A percentile compares a stretch with the other conserved stretches of the same genome.
Evolutionary conservation across 169 alveolate species (phyloP).

Genomic region (Sarcocystis neurona): DNA sequence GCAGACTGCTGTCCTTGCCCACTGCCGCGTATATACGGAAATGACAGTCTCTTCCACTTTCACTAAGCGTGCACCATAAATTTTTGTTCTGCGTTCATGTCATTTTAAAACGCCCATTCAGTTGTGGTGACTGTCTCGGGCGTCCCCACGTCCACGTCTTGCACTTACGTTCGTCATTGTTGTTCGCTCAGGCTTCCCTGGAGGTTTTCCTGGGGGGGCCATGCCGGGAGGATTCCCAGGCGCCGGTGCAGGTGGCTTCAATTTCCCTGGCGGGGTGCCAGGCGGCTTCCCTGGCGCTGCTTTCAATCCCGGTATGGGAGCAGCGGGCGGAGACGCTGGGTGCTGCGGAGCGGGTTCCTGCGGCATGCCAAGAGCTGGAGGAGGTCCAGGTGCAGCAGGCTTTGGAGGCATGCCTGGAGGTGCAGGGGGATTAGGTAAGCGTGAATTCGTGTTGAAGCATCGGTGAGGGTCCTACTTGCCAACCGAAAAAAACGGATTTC

Average conservation of each 20-base stretch:
- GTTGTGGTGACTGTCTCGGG: too few relatives aligned
- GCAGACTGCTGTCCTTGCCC: too few relatives aligned
- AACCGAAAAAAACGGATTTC: neutral
- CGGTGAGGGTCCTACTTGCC: neutral
- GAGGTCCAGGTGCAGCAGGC: constrained; percentile 74
- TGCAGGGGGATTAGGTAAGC: neutral
- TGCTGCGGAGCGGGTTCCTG: constrained; percentile 70
- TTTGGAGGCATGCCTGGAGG: constrained; percentile 69
- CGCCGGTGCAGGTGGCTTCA: constrained; percentile 70
- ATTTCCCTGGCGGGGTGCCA: constrained; percentile 71
- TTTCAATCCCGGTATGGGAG: constrained; percentile 18
- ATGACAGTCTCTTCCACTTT: too few relatives aligned
- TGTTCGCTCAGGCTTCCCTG: constrained; percentile 66
- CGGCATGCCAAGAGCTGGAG: constrained; percentile 74
- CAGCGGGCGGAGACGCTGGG: neutral
- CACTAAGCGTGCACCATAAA: too few relatives aligned
- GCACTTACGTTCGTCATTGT: too few relatives aligned
- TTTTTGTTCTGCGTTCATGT: too few relatives aligned
- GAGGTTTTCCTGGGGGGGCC: constrained; percentile 51
- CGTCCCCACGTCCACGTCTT: too few relatives aligned
- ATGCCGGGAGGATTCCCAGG: constrained; percentile 72
- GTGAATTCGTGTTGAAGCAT: neutral
- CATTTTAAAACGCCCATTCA: too few relatives aligned
- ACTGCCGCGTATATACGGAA: too few relatives aligned
- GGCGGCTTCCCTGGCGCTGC: constrained; percentile 68